These are phyloP conservation scores for Pseudognaphalium luteoalbum DNA, from an alignment of 129 eudicot genomes.

Conservation along the genomic window DNA sequence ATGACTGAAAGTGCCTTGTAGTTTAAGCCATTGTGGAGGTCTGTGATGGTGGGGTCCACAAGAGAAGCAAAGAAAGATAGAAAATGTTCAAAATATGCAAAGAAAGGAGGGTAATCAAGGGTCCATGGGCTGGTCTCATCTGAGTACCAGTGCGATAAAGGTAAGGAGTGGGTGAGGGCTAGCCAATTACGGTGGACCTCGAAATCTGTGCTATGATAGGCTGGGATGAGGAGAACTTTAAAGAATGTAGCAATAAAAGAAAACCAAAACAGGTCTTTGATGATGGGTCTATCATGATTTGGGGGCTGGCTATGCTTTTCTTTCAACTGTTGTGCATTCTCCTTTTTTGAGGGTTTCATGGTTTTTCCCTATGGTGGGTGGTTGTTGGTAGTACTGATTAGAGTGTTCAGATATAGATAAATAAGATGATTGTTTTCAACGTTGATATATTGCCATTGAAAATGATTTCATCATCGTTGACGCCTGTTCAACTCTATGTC, in stretches of 20 bases:
- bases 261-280: conserved; percentile 51
- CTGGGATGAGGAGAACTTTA: conserved; percentile 75
- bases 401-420: neutral
- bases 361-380: conserved; percentile 14
- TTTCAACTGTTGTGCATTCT: conserved; percentile 15
- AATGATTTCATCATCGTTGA: neutral
- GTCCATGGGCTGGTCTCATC: conserved; percentile 83
- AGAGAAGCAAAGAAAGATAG: conserved; percentile 55
- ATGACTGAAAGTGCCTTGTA: conserved; percentile 47
- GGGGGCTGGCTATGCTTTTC: conserved; percentile 19
- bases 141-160: conserved; percentile 74
- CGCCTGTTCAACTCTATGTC: conserved; percentile 12
- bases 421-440: neutral
- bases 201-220: conserved; percentile 92
- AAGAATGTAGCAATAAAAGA: conserved; percentile 47
- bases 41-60: conserved; percentile 64
- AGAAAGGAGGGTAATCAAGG: conserved; percentile 92
- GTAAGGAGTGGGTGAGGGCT: conserved; percentile 76
- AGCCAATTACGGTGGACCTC: conserved; percentile 95
- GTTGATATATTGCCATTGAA: neutral
- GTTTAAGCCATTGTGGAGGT: conserved; percentile 64
- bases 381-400: neutral
- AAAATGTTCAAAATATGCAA: conserved; percentile 68
- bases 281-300: conserved; percentile 27
- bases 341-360: conserved; percentile 27